Conservation (phyloP, 2,329 filamentous ascomycete species). For the Trichoderma sp. region DNA sequence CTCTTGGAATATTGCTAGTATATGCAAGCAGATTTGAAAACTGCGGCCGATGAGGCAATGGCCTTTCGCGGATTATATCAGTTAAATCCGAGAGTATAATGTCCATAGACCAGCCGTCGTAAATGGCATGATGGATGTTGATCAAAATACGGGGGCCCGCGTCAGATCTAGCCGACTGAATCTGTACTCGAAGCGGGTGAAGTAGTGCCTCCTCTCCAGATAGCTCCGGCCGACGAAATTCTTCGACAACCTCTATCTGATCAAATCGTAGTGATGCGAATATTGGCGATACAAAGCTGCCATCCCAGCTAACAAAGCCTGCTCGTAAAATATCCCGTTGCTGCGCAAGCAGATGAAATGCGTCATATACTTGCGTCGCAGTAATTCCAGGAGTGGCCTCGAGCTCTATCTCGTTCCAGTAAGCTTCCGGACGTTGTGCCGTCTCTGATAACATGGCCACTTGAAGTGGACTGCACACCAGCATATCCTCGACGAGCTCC, state of each 20-base stretch:
- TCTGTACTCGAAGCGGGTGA: constrained; percentile 62
- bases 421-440: constrained; percentile 56
- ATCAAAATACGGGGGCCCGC: constrained; percentile 43
- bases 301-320: constrained; percentile 64
- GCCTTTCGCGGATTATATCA: constrained; percentile 42
- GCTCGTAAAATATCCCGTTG: constrained; percentile 70
- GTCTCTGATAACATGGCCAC: constrained; percentile 80
- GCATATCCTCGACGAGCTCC: constrained; percentile 43
- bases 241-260: constrained; percentile 45
- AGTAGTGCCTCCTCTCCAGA: constrained; percentile 46
- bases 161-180: constrained; percentile 36
- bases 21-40: constrained; percentile 62
- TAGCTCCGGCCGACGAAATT: constrained; percentile 42
- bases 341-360: constrained; percentile 51
- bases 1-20: constrained; percentile 37
- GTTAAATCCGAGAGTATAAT: constrained; percentile 69
- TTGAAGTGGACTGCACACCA: constrained; percentile 73
- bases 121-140: constrained; percentile 78
- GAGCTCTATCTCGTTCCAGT: constrained; percentile 77
- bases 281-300: constrained; percentile 48
- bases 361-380: constrained; percentile 44
- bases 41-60: constrained; percentile 48
- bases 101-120: constrained; percentile 93
- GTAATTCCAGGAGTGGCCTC: constrained; percentile 46
- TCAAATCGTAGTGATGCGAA: constrained; percentile 54